Evolutionary conservation across 352 stramenopile genomes (phyloP).

Genomic region (Aphanomyces euteiches): DNA sequence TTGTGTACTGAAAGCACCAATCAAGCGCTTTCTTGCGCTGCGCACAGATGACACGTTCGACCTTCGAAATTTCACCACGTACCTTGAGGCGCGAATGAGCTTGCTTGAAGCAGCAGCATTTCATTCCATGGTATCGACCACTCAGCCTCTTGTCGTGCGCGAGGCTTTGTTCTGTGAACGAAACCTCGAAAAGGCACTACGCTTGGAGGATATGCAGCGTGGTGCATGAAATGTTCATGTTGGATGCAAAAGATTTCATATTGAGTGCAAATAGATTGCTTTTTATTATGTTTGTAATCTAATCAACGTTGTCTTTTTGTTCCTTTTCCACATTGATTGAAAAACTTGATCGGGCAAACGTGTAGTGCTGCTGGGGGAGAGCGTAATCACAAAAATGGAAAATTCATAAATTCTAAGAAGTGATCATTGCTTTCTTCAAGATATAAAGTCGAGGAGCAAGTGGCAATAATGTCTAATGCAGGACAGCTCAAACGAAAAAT

Average conservation of each 20-base stretch:
- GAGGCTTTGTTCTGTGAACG: background rate
- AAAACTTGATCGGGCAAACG: no score
- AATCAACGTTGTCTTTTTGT: no score
- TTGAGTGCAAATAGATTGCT: background rate
- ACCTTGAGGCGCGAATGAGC: background rate
- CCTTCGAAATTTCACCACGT: background rate
- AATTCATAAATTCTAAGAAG: no score
- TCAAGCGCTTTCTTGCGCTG: background rate
- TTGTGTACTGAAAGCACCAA: background rate
- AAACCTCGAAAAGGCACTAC: background rate
- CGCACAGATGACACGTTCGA: background rate
- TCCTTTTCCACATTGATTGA: no score
- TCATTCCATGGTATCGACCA: background rate
- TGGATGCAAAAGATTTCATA: conserved; percentile 4
- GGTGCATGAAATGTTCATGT: background rate
- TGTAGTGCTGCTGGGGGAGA: no score
- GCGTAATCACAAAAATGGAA: no score
- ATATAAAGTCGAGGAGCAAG: no score
- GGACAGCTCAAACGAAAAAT: no score
- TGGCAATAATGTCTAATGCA: no score
- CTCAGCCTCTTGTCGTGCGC: background rate
- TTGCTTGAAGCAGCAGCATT: background rate
- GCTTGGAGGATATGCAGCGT: background rate
- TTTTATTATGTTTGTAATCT: no score
- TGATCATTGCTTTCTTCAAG: no score